Base-by-base conservation (phyloP, 257 asterid genomes). In the Solanum microdontum region DNA sequence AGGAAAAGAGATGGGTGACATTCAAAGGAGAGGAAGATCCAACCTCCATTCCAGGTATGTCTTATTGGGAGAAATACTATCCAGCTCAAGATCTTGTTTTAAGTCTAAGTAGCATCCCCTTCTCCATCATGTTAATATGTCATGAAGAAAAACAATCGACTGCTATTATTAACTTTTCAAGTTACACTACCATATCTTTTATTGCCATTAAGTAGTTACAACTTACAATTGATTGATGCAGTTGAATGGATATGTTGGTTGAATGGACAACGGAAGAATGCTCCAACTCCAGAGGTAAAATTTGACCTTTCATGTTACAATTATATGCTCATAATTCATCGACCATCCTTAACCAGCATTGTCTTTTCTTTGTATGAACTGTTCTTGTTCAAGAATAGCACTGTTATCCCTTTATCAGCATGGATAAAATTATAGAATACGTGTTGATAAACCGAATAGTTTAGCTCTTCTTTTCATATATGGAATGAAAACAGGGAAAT, bases 241-340 rank as follows among this genome's bases (percentile, higher is more conserved):
- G 99, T 97, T 92, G 99, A 97, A 92, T 97, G 99, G 99, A 97
- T 96, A 86, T 95, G 98, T 89, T 97, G 99, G 99, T 91, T 97
- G 89, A 97, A 95, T 91, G 99, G 99, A 89, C 99, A 97, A 88
- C 98, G 99, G 12, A 96, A 91, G 90, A 91, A 45, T 82, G 97
- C 98, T 92, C 99, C 98, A 68, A 95, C 98, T 10, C 94, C 93
- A n/a, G 98, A 96, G 99, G 99, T 96, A 91, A 51, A 83, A 26
- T 48, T 80, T 28, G 40, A 58, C 39, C 68, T 45, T 80, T 48
- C 19, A 28, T 48, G 40, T 45, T 30, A 80, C 40, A 43, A 45
- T 45, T 80, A 0, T 32, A 8, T 45, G 23, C 68, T 24, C 21
- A 48, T 30, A 48, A 48, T 45, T 79, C 19, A 28, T 17, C 0